Evolutionary conservation across 1,284 basidiomycete genomes (phyloP).

Genomic region (Melanopsichium pennsylvanicum): DNA sequence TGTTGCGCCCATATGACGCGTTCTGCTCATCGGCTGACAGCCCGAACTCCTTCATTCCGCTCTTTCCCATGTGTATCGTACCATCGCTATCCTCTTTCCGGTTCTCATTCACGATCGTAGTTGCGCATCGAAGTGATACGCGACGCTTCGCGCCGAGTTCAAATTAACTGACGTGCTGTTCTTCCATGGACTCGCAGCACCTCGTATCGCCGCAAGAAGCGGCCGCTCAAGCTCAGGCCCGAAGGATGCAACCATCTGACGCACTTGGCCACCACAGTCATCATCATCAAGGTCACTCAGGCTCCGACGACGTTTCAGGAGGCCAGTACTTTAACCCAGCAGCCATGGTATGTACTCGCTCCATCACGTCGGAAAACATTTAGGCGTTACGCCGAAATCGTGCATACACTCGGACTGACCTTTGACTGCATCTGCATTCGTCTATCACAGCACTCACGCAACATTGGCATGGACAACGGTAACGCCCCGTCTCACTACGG

Average conservation of each 20-base stretch:
- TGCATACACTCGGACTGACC: conserved; percentile 2
- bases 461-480: conserved; percentile 40
- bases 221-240: conserved; percentile 51
- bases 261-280: conserved; percentile 43
- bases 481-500: conserved; percentile 42
- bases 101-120: conserved; percentile 11
- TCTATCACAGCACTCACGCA: conserved; percentile 30
- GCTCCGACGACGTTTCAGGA: conserved; percentile 40
- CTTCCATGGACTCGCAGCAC: conserved; percentile 50
- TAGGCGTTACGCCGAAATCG: neutral
- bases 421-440: neutral
- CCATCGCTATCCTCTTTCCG: neutral
- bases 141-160: conserved; percentile 31
- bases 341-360: conserved; percentile 36
- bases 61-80: conserved; percentile 1
- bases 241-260: conserved; percentile 49
- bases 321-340: conserved; percentile 50
- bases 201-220: conserved; percentile 54
- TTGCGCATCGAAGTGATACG: conserved; percentile 34
- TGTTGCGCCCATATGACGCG: conserved; percentile 15
- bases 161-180: conserved; percentile 27
- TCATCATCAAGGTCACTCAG: conserved; percentile 35
- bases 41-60: conserved; percentile 14
- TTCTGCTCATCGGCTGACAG: conserved; percentile 28
- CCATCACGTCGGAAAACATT: neutral